Conservation (phyloP, 2,329 filamentous ascomycete species). For the Neurospora sp. region DNA sequence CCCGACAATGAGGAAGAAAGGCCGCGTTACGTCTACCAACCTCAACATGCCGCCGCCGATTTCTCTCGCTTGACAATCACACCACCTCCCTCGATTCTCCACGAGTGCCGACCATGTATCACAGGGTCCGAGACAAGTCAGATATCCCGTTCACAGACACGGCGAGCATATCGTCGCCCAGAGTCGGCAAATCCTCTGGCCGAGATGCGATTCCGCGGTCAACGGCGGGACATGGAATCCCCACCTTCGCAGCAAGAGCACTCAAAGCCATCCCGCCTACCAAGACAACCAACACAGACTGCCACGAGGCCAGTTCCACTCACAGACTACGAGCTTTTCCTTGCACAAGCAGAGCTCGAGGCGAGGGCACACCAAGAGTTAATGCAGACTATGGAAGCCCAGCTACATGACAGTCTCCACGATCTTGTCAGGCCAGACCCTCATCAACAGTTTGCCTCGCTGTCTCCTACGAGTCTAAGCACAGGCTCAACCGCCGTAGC, state of each 20-base stretch:
- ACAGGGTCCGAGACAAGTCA: neutral
- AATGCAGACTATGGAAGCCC: conserved; percentile 6
- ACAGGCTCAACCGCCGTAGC: conserved; percentile 3
- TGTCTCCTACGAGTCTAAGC: conserved; percentile 1
- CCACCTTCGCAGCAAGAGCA: neutral
- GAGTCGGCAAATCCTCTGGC: neutral
- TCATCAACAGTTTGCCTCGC: conserved; percentile 10
- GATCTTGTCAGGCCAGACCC: conserved; percentile 9
- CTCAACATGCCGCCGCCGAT: conserved; percentile 22
- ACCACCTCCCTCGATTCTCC: neutral
- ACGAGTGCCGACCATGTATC: neutral
- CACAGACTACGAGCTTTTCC: conserved; percentile 21
- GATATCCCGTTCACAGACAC: neutral
- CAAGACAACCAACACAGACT: neutral
- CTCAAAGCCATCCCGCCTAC: neutral
- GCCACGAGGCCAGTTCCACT: neutral
- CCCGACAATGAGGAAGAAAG: conserved; percentile 16
- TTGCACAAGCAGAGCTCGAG: conserved; percentile 18
- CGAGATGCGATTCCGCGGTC: neutral
- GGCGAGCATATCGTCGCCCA: neutral
- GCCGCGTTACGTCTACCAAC: conserved; percentile 16
- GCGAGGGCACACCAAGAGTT: conserved; percentile 17
- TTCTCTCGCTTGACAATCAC: conserved; percentile 18
- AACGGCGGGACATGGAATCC: neutral
- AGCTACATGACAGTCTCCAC: neutral